These are phyloP conservation scores for Coemansia sp. DNA, from an alignment of 192 early-diverging fungal genomes.

Conservation along the genomic window DNA sequence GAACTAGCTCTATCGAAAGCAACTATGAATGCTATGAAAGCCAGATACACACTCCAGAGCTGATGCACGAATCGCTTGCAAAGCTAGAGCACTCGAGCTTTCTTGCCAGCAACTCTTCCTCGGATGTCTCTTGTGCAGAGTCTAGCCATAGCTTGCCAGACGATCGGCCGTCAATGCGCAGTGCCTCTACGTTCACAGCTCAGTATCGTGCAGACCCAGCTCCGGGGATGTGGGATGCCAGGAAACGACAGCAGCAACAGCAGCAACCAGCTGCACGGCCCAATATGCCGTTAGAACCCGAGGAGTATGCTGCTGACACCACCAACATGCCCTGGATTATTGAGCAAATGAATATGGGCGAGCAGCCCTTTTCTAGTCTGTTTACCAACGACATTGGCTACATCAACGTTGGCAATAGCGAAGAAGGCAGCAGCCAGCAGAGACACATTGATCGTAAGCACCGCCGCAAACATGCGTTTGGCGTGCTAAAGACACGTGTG, in stretches of 20 bases:
- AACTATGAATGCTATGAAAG: neutral
- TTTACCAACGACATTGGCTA: constrained; percentile 33
- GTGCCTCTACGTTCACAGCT: constrained; percentile 29
- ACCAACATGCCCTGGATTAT: constrained; percentile 41
- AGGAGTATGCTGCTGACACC: constrained; percentile 17
- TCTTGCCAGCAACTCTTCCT: constrained; percentile 12
- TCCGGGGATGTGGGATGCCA: constrained; percentile 33
- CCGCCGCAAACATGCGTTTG: constrained; percentile 42
- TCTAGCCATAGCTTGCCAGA: neutral
- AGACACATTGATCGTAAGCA: constrained; percentile 15
- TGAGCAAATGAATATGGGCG: constrained; percentile 49
- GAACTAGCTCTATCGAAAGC: constrained; percentile 1
- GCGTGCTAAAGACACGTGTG: constrained; percentile 35
- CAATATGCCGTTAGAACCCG: constrained; percentile 50
- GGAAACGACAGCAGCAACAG: neutral
- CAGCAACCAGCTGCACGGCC: constrained; percentile 1
- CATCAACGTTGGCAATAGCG: constrained; percentile 10
- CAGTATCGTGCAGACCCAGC: constrained; percentile 29
- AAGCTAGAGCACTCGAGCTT: constrained; percentile 11
- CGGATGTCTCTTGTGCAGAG: neutral
- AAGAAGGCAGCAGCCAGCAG: constrained; percentile 1
- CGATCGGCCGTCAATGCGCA: constrained; percentile 8
- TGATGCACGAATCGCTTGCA: constrained; percentile 1
- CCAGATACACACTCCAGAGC: too few relatives aligned
- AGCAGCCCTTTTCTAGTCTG: constrained; percentile 42